These are phyloP conservation scores for Raffaelea albimanens DNA, from an alignment of 2,329 filamentous ascomycete genomes.

Conservation along the genomic window DNA sequence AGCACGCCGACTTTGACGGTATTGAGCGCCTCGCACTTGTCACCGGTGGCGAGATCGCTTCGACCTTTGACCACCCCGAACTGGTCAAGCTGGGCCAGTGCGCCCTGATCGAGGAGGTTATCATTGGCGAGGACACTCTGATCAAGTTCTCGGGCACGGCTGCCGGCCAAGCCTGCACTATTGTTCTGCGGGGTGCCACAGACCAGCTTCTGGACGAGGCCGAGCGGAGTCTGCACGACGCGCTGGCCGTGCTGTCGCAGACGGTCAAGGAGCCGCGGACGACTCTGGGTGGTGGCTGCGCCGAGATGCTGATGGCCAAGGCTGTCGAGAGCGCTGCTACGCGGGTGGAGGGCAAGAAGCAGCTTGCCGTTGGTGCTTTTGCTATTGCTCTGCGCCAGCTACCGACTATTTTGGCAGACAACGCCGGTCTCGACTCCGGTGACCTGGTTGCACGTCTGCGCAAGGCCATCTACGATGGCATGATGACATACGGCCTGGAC, in stretches of 20 bases:
- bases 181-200: conserved; percentile 90
- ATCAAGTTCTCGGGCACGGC: conserved; percentile 97
- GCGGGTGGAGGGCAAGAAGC: conserved; percentile 93
- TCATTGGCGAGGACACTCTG: conserved; percentile 94
- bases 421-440: conserved; percentile 90
- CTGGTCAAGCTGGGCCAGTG: conserved; percentile 94
- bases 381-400: conserved; percentile 83
- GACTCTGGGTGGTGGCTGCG: conserved; percentile 89
- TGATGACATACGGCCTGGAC: conserved; percentile 87
- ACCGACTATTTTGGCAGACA: conserved; percentile 94
- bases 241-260: conserved; percentile 89
- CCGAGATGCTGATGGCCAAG: conserved; percentile 99
- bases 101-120: conserved; percentile 93
- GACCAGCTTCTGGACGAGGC: conserved; percentile 96
- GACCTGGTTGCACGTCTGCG: conserved; percentile 86
- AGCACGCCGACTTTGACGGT: conserved; percentile 97
- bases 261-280: conserved; percentile 91
- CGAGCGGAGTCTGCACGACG: conserved; percentile 91
- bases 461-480: conserved; percentile 89
- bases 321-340: conserved; percentile 90
- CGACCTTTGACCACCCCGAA: conserved; percentile 96
- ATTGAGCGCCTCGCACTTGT: conserved; percentile 92
- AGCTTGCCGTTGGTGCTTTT: conserved; percentile 85
- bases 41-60: conserved; percentile 93
- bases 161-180: conserved; percentile 88